These are phyloP conservation scores for Emergomyces orientalis DNA, from an alignment of 2,329 filamentous ascomycete species.

Conservation along the genomic window DNA sequence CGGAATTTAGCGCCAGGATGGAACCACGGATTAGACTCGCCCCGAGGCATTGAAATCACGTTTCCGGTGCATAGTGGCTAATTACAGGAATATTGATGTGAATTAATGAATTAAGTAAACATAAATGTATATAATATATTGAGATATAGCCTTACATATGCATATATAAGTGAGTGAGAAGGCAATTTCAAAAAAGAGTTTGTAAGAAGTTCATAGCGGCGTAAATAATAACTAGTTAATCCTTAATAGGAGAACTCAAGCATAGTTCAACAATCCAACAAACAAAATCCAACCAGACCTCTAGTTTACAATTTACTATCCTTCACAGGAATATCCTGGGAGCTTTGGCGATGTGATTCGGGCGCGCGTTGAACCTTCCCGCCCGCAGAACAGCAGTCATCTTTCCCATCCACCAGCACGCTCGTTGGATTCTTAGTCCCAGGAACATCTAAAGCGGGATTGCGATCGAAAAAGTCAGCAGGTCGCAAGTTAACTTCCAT, in stretches of 20 bases:
- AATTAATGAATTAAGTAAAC: background rate
- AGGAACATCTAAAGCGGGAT: constrained; percentile 43
- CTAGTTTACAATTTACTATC: background rate
- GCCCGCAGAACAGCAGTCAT: background rate
- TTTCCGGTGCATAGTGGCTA: too few species aligned
- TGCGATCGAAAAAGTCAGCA: constrained; percentile 42
- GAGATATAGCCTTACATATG: background rate
- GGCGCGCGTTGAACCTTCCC: constrained; percentile 3
- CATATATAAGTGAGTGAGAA: background rate
- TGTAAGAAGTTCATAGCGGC: background rate
- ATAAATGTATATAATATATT: background rate
- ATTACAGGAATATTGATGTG: background rate
- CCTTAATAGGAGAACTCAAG: background rate
- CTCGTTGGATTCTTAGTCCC: constrained; percentile 20
- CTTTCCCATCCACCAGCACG: constrained; percentile 15
- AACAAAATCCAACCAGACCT: background rate
- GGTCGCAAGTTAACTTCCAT: constrained; percentile 40
- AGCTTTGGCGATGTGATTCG: constrained; percentile 8
- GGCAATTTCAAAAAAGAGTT: background rate
- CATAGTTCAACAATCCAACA: background rate
- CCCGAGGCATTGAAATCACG: too few species aligned
- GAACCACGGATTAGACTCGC: background rate
- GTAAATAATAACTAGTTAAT: background rate
- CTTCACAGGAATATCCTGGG: constrained; percentile 6
- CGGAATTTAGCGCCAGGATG: background rate